Conservation (phyloP, 2,329 filamentous ascomycete genomes). For the Trichoderma breve region DNA sequence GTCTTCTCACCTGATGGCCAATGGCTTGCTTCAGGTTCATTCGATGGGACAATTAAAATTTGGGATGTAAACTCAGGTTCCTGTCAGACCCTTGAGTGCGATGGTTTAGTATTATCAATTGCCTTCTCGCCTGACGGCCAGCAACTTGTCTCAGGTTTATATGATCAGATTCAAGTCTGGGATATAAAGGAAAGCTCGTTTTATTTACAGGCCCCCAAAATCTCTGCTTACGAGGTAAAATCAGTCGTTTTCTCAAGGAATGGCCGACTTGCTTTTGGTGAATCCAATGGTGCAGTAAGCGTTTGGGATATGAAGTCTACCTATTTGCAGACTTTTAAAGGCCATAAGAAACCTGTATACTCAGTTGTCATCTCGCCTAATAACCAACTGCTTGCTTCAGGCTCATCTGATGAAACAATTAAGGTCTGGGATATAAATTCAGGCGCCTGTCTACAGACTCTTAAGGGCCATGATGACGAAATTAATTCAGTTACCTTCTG, state of each 20-base stretch:
- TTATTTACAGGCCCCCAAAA: neutral
- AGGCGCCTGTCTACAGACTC: neutral
- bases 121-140: neutral
- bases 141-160: neutral
- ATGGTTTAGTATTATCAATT: neutral
- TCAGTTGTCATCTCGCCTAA: neutral
- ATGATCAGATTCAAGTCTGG: too few relatives aligned
- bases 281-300: neutral
- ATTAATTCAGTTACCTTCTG: slow-evolving; percentile 12
- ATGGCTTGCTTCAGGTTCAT: neutral
- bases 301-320: neutral
- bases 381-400: neutral
- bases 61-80: neutral
- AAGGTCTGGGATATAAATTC: neutral
- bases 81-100: slow-evolving; percentile 15
- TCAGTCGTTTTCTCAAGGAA: neutral
- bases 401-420: neutral
- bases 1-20: slow-evolving; percentile 2
- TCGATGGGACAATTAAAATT: neutral
- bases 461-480: slow-evolving; percentile 4
- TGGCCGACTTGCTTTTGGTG: neutral
- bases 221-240: neutral
- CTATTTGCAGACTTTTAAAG: neutral
- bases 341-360: neutral
- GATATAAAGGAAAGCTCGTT: neutral